Evolutionary conservation across 352 stramenopile species (phyloP).

Genomic region (Globisporangium acanthophoron): DNA sequence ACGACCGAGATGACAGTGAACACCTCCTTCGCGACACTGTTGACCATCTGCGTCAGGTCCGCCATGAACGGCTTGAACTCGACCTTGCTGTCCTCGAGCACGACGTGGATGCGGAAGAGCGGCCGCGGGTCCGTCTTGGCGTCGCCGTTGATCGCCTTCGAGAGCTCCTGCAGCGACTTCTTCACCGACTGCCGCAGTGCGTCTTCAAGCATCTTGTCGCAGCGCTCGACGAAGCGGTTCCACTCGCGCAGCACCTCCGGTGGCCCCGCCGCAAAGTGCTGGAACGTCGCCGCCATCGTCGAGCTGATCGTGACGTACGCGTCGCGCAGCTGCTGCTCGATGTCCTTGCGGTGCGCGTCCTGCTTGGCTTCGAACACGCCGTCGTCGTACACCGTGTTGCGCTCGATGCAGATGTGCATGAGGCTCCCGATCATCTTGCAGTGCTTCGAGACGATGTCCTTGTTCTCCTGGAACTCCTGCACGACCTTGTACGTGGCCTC

Average conservation of each 20-base stretch:
- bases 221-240: constrained; percentile 86
- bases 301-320: constrained; percentile 83
- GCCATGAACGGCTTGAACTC: constrained; percentile 94
- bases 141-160: constrained; percentile 92
- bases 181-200: constrained; percentile 91
- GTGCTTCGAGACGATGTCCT: constrained; percentile 81
- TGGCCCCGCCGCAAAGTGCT: constrained; percentile 87
- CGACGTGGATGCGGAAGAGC: constrained; percentile 91
- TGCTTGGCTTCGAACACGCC: constrained; percentile 91
- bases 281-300: constrained; percentile 90
- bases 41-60: constrained; percentile 93
- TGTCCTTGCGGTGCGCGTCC: constrained; percentile 79
- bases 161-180: constrained; percentile 92
- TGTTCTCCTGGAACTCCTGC: constrained; percentile 87
- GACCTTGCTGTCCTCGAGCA: constrained; percentile 91
- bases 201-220: constrained; percentile 89
- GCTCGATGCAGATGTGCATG: constrained; percentile 92
- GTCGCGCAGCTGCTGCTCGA: constrained; percentile 70
- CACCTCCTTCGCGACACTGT: constrained; percentile 93
- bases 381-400: constrained; percentile 92
- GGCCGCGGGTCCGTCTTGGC: constrained; percentile 88
- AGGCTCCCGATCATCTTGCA: constrained; percentile 86
- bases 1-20: constrained; percentile 92
- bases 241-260: constrained; percentile 91
- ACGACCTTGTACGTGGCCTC: constrained; percentile 88